A percentile compares a stretch with the other conserved stretches of the same genome.
Evolutionary conservation across 1,284 basidiomycete species (phyloP).

Genomic region (Irpex sp.): DNA sequence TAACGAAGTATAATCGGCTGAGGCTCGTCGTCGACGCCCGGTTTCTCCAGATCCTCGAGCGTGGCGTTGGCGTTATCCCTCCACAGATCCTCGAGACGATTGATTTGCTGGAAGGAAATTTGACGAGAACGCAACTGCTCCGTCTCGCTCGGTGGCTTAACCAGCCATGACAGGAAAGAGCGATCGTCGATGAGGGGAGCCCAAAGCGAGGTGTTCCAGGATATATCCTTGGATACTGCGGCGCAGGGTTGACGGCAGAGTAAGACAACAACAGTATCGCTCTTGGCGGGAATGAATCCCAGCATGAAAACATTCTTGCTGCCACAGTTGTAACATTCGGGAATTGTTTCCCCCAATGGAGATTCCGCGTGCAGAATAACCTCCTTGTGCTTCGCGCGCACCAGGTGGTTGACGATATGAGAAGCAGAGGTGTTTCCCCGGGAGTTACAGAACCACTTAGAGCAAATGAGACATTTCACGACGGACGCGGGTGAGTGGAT

Average conservation of each 20-base stretch:
- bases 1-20: slow-evolving; percentile 88
- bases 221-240: slow-evolving; percentile 94
- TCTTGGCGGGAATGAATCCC: slow-evolving; percentile 98
- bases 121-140: slow-evolving; percentile 95
- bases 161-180: slow-evolving; percentile 97
- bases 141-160: slow-evolving; percentile 94
- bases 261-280: slow-evolving; percentile 98
- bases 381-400: slow-evolving; percentile 98
- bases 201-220: slow-evolving; percentile 98
- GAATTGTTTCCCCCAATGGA: slow-evolving; percentile 94
- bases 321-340: slow-evolving; percentile 99
- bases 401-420: slow-evolving; percentile 98
- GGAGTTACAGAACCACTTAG: slow-evolving; percentile 99
- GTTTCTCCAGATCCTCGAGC: slow-evolving; percentile 94
- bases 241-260: slow-evolving; percentile 98
- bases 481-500: slow-evolving; percentile 97
- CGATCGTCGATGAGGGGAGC: slow-evolving; percentile 98
- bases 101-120: slow-evolving; percentile 96
- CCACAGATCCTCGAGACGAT: slow-evolving; percentile 97
- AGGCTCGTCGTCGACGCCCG: slow-evolving; percentile 95
- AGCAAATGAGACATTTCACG: slow-evolving; percentile 94
- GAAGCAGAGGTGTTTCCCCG: slow-evolving; percentile 96
- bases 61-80: slow-evolving; percentile 94
- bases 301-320: slow-evolving; percentile 99
- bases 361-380: slow-evolving; percentile 95